These are phyloP conservation scores for Tetrapisispora nanseiensis DNA, from an alignment of 805 yeast species.

Conservation along the genomic window DNA sequence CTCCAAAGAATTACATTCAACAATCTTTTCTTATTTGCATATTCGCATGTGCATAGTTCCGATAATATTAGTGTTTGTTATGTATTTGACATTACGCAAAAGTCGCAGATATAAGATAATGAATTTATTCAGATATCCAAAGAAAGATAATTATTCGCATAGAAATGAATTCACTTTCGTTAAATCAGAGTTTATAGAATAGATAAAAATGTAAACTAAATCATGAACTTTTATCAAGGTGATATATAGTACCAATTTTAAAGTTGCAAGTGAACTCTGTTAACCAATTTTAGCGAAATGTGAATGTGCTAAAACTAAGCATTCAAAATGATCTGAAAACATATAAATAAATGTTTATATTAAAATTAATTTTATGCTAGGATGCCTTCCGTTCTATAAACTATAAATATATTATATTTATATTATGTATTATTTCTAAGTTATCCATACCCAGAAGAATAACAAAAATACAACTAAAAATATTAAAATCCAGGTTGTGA, in stretches of 20 bases:
- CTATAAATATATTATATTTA: not conserved
- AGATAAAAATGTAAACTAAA: not conserved
- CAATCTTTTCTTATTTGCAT: no score
- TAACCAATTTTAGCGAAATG: not conserved
- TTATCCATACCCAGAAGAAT: constrained; percentile 42
- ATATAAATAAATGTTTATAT: not conserved
- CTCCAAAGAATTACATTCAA: constrained; percentile 12
- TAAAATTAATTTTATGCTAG: not conserved
- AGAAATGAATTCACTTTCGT: not conserved
- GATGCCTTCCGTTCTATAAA: not conserved
- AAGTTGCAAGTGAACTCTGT: no score
- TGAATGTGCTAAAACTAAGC: not conserved
- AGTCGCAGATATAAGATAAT: no score
- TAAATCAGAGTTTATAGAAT: not conserved
- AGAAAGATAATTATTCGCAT: no score
- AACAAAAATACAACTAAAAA: constrained; percentile 40
- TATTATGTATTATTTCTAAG: not conserved
- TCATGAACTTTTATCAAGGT: not conserved
- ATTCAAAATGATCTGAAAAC: no score
- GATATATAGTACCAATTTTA: not conserved
- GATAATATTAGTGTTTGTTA: no score
- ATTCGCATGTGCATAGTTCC: no score
- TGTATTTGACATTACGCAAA: no score
- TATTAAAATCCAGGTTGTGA: constrained; percentile 50
- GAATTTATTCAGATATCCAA: not conserved